These are phyloP conservation scores for Klebsormidium nitens DNA, from an alignment of 139 green algal species.

Conservation along the genomic window DNA sequence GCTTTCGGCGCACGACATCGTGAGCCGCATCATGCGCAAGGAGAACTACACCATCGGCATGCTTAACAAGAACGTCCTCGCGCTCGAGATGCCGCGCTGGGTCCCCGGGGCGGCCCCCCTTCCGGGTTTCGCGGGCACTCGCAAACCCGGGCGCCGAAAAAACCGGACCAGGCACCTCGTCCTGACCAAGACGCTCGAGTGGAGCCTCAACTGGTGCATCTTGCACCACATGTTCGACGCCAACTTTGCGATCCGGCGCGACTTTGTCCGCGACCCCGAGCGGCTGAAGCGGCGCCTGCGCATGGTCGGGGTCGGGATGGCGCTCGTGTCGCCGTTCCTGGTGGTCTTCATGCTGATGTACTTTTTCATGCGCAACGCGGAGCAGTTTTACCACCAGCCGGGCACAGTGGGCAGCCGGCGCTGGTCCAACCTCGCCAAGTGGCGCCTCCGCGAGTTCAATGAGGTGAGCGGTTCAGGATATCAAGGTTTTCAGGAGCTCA, in stretches of 20 bases:
- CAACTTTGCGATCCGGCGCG: conserved; percentile 55
- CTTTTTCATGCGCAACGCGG: conserved; percentile 90
- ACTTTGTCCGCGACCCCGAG: conserved; percentile 52
- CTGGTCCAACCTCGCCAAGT: conserved; percentile 55
- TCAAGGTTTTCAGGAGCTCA: no score
- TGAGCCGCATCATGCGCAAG: conserved; percentile 86
- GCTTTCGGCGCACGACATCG: conserved; percentile 82
- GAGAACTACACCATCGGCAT: conserved; percentile 92
- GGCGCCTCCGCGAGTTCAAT: conserved; percentile 89
- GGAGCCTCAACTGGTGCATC: conserved; percentile 80
- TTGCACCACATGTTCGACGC: conserved; percentile 44
- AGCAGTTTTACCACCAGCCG: conserved; percentile 84
- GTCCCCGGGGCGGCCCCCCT: conserved; percentile 44
- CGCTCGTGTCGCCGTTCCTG: conserved; percentile 79
- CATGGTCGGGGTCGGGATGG: conserved; percentile 50
- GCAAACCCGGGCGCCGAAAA: background rate
- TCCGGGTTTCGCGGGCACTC: conserved; percentile 8
- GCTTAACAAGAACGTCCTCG: conserved; percentile 70
- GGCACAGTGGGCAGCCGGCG: conserved; percentile 24
- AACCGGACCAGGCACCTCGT: conserved; percentile 28
- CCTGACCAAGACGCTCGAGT: conserved; percentile 91
- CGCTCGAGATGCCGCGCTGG: conserved; percentile 50
- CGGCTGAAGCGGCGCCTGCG: conserved; percentile 54
- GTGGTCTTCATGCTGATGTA: conserved; percentile 87
- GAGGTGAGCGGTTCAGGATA: no score